Percentiles rank a stretch among this genome's conserved stretches.
Evolutionary conservation across 164 flowering plant genomes (phyloP).

Genomic region (Vitis rotundifolia): DNA sequence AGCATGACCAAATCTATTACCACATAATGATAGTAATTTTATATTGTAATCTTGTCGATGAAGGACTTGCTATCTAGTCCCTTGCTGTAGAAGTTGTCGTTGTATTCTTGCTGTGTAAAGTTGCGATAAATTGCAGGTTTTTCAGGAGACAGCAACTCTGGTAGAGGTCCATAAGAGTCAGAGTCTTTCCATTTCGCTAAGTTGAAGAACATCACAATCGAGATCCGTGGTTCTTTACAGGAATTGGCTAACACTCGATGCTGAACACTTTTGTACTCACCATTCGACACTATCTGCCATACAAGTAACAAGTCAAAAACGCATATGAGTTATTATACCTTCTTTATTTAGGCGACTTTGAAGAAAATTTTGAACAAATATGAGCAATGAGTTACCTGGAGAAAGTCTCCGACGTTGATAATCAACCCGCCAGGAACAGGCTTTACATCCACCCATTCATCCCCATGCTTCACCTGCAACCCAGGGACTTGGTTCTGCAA

Average conservation of each 20-base stretch:
- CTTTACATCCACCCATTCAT: constrained; percentile 50
- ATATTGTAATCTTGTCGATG: not conserved
- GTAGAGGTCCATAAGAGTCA: constrained; percentile 19
- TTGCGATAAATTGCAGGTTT: constrained; percentile 32
- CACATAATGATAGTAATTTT: too few species aligned
- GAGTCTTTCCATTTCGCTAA: constrained; percentile 13
- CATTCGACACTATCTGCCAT: constrained; percentile 31
- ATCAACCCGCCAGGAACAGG: constrained; percentile 32
- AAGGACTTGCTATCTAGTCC: constrained; percentile 14
- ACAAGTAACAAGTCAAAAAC: not conserved
- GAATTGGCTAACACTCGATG: constrained; percentile 36
- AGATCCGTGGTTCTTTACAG: constrained; percentile 16
- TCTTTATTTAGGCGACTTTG: too few species aligned
- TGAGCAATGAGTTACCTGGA: constrained; percentile 18
- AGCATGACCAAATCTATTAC: not conserved
- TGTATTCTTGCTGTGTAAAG: constrained; percentile 22
- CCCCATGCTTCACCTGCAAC: constrained; percentile 54
- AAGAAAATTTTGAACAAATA: too few species aligned
- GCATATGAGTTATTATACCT: not conserved
- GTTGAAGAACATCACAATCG: constrained; percentile 22
- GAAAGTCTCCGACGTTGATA: constrained; percentile 22
- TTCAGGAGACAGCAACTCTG: constrained; percentile 34
- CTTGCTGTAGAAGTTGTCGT: constrained; percentile 11
- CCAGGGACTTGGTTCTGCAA: constrained; percentile 61
- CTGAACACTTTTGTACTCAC: constrained; percentile 22